phyloP scores from a whole-genome alignment of 163 green algal genomes.

The Trebouxia gelatinosa region DNA sequence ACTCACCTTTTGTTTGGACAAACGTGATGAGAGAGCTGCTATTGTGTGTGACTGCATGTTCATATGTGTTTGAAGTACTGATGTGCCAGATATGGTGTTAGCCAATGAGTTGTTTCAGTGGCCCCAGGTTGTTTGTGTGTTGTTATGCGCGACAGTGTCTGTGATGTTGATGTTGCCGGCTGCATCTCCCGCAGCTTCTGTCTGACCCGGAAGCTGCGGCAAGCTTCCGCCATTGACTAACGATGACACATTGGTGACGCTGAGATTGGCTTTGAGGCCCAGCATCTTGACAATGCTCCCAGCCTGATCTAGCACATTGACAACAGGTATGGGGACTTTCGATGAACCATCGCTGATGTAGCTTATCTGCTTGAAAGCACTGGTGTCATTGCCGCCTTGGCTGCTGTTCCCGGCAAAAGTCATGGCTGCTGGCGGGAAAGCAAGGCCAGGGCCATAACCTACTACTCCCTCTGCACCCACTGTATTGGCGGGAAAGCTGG shows the following conservation, averaged over 20 bases:
- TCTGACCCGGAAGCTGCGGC: conserved; percentile 12
- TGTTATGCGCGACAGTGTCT: too few relatives aligned
- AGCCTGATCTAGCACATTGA: conserved; percentile 9
- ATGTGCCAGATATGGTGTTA: too few relatives aligned
- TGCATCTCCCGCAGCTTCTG: background rate
- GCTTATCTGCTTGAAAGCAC: background rate
- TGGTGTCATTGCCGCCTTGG: too few relatives aligned
- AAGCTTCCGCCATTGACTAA: too few relatives aligned
- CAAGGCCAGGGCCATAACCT: conserved; percentile 1
- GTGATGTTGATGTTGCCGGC: background rate
- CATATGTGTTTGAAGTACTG: too few relatives aligned
- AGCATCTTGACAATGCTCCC: conserved; percentile 1
- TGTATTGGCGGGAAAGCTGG: background rate
- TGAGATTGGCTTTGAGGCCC: background rate
- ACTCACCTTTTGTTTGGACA: conserved; percentile 26
- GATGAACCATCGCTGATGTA: conserved; percentile 12
- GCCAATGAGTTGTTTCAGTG: too few relatives aligned
- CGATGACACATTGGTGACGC: background rate
- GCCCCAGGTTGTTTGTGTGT: too few relatives aligned
- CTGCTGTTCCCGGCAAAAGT: background rate
- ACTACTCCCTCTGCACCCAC: background rate
- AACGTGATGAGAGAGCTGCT: too few relatives aligned
- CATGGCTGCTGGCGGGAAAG: conserved; percentile 1
- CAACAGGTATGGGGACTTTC: background rate
- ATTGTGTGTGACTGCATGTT: too few relatives aligned